These are phyloP conservation scores for Fraxinus nigra DNA, from an alignment of 305 asterid species.

Conservation along the genomic window DNA sequence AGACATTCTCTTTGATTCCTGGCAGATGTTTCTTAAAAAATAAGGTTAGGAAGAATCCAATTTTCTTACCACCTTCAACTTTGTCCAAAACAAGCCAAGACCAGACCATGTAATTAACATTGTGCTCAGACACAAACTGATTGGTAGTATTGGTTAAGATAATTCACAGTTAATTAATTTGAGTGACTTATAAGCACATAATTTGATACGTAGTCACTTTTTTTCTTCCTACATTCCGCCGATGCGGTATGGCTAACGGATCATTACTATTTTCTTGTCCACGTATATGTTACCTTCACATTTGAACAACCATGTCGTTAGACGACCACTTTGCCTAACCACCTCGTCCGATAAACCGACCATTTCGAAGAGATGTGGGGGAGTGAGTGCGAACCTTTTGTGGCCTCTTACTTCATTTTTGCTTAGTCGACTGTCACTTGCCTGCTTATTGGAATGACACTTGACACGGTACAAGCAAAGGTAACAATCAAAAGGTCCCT, in stretches of 20 bases:
- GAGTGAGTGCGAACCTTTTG: background rate
- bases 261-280: too few relatives aligned
- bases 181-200: background rate
- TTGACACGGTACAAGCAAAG: slow-evolving; percentile 17
- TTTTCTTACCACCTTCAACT: slow-evolving; percentile 28
- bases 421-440: background rate
- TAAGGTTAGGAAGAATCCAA: slow-evolving; percentile 17
- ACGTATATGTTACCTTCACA: background rate
- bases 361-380: background rate
- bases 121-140: slow-evolving; percentile 22
- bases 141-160: slow-evolving; percentile 16
- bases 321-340: background rate
- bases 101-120: slow-evolving; percentile 15
- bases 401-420: background rate
- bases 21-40: slow-evolving; percentile 18
- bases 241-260: background rate
- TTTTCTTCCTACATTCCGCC: background rate
- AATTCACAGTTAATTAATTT: background rate
- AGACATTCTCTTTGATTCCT: slow-evolving; percentile 69
- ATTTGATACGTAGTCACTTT: background rate
- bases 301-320: background rate
- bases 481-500: slow-evolving; percentile 34
- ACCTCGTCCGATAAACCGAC: background rate
- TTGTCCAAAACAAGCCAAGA: slow-evolving; percentile 30
- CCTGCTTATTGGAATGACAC: background rate